Evolutionary conservation across 306 rosid genomes (phyloP).

Genomic region (Rosa rugosa): DNA sequence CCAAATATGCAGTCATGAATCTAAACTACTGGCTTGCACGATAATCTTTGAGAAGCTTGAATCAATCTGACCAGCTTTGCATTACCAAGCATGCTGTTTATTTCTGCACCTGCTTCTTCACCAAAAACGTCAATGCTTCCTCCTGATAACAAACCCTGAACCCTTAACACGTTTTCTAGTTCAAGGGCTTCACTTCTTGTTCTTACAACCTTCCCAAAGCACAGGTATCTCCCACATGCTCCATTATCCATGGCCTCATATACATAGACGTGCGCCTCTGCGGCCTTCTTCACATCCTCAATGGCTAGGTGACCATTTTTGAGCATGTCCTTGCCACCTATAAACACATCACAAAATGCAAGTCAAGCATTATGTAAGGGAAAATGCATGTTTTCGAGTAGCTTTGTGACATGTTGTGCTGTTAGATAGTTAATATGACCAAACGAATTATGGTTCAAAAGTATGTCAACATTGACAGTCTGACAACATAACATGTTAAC

Average conservation of each 20-base stretch:
- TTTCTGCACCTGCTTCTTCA: constrained; percentile 3
- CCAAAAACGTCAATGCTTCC: not conserved
- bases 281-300: constrained; percentile 12
- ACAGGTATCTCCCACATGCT: constrained; percentile 17
- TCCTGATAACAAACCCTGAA: constrained; percentile 12
- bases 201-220: constrained; percentile 11
- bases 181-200: constrained; percentile 14
- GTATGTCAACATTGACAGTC: not conserved
- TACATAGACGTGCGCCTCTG: constrained; percentile 8
- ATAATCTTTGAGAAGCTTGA: constrained; percentile 8
- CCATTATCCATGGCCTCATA: constrained; percentile 21
- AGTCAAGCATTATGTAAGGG: not conserved
- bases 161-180: constrained; percentile 1
- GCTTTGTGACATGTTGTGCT: no score
- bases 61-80: constrained; percentile 10
- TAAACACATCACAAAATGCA: not conserved
- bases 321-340: constrained; percentile 14
- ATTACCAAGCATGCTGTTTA: not conserved
- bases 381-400: not conserved
- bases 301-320: not conserved
- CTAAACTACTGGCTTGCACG: constrained; percentile 2
- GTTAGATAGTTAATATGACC: not conserved
- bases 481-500: not conserved
- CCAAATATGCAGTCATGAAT: not conserved
- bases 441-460: not conserved